Evolutionary conservation across 768 basidiomycete genomes (phyloP).

Genomic region (Imleria badia): DNA sequence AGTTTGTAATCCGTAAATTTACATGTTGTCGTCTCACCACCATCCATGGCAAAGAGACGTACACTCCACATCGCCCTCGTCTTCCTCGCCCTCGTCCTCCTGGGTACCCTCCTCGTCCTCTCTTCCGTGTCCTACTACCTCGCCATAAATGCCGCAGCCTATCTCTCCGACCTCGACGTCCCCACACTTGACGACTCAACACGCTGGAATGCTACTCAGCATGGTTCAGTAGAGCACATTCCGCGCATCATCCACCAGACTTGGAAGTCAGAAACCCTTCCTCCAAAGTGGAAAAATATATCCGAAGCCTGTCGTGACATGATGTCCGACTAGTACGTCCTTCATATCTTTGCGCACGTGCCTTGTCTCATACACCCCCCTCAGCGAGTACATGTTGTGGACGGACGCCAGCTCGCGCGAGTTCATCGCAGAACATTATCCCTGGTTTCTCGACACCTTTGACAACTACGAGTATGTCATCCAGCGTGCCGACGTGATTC

Average conservation of each 20-base stretch:
- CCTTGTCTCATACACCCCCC: conserved; percentile 14
- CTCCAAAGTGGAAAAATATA: conserved; percentile 74
- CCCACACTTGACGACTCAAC: conserved; percentile 52
- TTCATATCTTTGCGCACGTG: conserved; percentile 4
- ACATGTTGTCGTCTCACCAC: not conserved
- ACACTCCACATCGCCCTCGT: conserved; percentile 47
- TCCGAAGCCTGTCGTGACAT: conserved; percentile 85
- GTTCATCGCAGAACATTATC: conserved; percentile 85
- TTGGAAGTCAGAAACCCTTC: conserved; percentile 91
- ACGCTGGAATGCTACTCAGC: conserved; percentile 63
- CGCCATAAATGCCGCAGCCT: conserved; percentile 73
- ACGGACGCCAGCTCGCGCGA: conserved; percentile 88
- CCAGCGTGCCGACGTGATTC: conserved; percentile 95
- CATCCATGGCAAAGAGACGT: conserved; percentile 44
- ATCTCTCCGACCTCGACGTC: conserved; percentile 77
- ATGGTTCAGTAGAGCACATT: conserved; percentile 68
- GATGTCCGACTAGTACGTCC: conserved; percentile 93
- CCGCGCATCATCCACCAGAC: conserved; percentile 97
- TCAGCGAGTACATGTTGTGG: conserved; percentile 95
- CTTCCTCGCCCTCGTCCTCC: conserved; percentile 71
- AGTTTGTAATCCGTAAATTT: not conserved
- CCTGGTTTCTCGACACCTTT: conserved; percentile 92
- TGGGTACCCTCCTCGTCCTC: conserved; percentile 89
- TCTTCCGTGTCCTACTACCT: conserved; percentile 91
- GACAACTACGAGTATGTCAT: conserved; percentile 90